phyloP scores from a whole-genome alignment of 192 early-diverging fungal species.

The Geosiphon pyriformis region DNA sequence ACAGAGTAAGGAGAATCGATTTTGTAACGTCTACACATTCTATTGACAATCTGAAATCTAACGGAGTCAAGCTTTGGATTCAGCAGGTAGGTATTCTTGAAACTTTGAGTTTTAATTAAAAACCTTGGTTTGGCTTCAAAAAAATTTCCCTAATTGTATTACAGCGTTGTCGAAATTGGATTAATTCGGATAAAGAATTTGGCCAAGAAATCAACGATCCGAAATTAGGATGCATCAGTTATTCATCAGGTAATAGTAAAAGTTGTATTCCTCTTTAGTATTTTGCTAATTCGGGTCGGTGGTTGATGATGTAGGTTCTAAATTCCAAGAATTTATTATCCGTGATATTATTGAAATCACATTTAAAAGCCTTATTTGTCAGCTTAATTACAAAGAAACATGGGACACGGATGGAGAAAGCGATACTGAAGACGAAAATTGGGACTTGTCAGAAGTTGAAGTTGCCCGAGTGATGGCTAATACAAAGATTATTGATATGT shows the following conservation, averaged over 20 bases:
- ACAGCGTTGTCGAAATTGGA: neutral
- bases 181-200: neutral
- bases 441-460: neutral
- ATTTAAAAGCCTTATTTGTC: neutral
- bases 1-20: neutral
- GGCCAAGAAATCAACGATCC: neutral
- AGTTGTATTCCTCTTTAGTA: neutral
- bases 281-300: neutral
- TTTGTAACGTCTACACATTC: neutral
- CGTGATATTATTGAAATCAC: neutral
- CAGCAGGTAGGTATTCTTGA: neutral
- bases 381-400: neutral
- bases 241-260: neutral
- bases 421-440: neutral
- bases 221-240: neutral
- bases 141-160: neutral
- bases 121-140: neutral
- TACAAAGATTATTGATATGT: neutral
- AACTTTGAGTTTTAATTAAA: too few relatives aligned
- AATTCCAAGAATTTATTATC: neutral
- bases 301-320: neutral
- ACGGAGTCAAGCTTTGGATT: neutral
- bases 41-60: neutral
- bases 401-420: neutral
- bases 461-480: neutral